Conservation (phyloP, 345 rosid genomes). For the Moricandia moricandioides region DNA sequence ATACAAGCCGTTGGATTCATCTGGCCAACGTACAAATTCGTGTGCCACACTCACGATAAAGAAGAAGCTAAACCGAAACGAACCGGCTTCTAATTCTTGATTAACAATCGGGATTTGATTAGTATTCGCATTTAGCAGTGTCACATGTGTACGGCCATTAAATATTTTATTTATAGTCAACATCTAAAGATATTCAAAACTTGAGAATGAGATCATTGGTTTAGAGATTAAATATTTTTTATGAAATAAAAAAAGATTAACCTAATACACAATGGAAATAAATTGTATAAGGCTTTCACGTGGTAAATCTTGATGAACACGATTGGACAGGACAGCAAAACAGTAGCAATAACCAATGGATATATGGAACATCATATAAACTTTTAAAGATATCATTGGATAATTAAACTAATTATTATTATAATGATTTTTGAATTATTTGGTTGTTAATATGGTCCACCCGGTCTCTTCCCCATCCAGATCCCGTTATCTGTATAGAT, state of each 20-base stretch:
- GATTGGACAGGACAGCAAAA: constrained; percentile 37
- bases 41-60: background rate
- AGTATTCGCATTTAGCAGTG: background rate
- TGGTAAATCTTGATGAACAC: constrained; percentile 34
- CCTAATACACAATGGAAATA: background rate
- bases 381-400: constrained; percentile 21
- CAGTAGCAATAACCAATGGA: constrained; percentile 37
- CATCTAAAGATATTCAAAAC: constrained; percentile 34
- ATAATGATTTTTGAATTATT: constrained; percentile 33
- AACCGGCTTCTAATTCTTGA: constrained; percentile 5
- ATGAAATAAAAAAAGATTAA: background rate
- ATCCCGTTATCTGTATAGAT: constrained; percentile 30
- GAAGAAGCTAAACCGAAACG: background rate
- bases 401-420: constrained; percentile 25
- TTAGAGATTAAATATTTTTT: too few species aligned
- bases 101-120: constrained; percentile 14
- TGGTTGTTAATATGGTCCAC: constrained; percentile 37
- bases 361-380: constrained; percentile 20
- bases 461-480: constrained; percentile 29
- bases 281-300: constrained; percentile 21
- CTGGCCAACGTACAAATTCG: background rate
- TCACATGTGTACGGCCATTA: constrained; percentile 30
- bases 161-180: constrained; percentile 18
- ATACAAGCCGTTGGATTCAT: constrained; percentile 19
- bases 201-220: constrained; percentile 22